Percentiles rank a stretch among this genome's conserved stretches.
phyloP scores from a whole-genome alignment of 1,284 basidiomycete species.

The Mycosarcoma maydis region DNA sequence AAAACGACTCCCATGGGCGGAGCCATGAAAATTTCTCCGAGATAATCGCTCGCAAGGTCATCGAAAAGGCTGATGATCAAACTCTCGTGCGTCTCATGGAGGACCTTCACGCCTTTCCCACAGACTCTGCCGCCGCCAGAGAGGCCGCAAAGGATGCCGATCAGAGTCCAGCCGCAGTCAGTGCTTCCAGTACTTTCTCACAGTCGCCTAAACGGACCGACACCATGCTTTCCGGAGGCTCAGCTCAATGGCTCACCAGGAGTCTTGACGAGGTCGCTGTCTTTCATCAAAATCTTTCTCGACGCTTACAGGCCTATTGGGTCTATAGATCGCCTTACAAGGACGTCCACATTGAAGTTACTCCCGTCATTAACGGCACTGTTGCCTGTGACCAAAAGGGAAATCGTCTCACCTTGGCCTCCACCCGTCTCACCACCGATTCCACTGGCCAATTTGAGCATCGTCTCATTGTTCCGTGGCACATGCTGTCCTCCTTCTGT shows the following conservation, averaged over 20 bases:
- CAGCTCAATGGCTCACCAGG: constrained; percentile 44
- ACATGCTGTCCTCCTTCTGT: constrained; percentile 49
- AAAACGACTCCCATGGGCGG: not conserved
- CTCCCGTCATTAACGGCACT: constrained; percentile 38
- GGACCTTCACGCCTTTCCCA: constrained; percentile 49
- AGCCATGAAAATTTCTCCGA: constrained; percentile 22
- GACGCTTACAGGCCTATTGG: constrained; percentile 55
- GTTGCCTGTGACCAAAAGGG: constrained; percentile 22
- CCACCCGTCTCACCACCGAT: constrained; percentile 36
- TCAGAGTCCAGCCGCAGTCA: not conserved
- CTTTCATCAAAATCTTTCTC: constrained; percentile 47
- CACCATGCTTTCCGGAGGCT: constrained; percentile 35
- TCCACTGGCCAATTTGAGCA: constrained; percentile 37
- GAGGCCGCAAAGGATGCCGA: constrained; percentile 16
- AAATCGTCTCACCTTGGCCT: constrained; percentile 28
- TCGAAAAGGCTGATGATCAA: constrained; percentile 44
- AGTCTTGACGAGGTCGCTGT: constrained; percentile 47
- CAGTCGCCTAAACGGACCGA: constrained; percentile 24
- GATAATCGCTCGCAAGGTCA: constrained; percentile 33
- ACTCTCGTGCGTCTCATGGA: constrained; percentile 47
- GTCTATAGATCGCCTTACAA: constrained; percentile 47
- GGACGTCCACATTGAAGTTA: constrained; percentile 50
- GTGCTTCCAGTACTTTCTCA: not conserved
- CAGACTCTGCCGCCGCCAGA: constrained; percentile 33
- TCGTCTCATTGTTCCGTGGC: constrained; percentile 42